Conservation (phyloP, 257 asterid species). For the Solanum medicagineum region DNA sequence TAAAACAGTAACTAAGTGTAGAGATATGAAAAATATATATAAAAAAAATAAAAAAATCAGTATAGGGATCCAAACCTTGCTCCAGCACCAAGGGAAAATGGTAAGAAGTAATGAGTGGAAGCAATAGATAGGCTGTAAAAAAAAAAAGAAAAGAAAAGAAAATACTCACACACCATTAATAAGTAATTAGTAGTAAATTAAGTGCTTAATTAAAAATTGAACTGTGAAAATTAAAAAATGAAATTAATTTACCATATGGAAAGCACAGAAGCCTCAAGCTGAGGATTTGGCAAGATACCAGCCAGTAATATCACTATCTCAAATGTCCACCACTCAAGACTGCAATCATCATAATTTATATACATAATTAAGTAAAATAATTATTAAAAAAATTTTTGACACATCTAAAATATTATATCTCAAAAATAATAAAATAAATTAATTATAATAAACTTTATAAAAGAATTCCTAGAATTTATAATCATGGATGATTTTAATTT, state of each 20-base stretch:
- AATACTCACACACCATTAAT: not conserved
- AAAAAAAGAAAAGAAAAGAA: not conserved
- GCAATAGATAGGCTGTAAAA: constrained; percentile 27
- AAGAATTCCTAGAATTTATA: no score
- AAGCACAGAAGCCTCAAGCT: constrained; percentile 10
- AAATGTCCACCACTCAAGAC: constrained; percentile 10
- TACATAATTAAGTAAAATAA: not conserved
- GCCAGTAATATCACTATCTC: not conserved
- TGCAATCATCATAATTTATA: not conserved
- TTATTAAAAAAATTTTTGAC: no score
- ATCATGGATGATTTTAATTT: no score
- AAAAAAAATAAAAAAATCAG: not conserved
- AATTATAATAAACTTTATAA: no score
- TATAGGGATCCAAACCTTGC: constrained; percentile 33
- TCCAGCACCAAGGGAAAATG: constrained; percentile 46
- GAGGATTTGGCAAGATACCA: constrained; percentile 6
- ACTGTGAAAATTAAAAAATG: no score
- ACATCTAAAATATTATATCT: no score
- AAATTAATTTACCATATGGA: constrained; percentile 1
- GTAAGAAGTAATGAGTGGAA: constrained; percentile 31
- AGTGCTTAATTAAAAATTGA: not conserved
- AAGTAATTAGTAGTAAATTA: not conserved
- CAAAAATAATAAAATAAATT: no score
- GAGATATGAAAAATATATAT: no score
- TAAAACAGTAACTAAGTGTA: not conserved